Conservation (phyloP, 148 eudicot species). For the Camellia granthamiana region DNA sequence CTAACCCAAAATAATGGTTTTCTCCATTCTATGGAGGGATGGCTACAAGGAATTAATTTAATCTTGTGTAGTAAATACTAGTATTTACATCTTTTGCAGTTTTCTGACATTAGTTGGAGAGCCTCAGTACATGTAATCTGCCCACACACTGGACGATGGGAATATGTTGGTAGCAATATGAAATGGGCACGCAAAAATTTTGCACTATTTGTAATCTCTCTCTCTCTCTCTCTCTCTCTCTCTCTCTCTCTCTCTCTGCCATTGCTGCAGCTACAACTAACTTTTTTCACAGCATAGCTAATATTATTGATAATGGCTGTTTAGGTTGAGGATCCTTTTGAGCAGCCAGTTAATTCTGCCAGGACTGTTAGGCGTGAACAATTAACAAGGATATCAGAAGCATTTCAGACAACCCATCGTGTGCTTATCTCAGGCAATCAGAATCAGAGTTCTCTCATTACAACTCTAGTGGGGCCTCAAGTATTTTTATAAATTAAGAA, state of each 20-base stretch:
- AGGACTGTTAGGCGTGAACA: conserved; percentile 44
- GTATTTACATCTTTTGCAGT: conserved; percentile 41
- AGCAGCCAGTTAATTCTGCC: conserved; percentile 56
- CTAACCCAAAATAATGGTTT: not conserved
- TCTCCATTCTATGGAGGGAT: not conserved
- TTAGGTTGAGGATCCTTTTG: conserved; percentile 72
- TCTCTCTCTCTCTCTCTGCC: no score
- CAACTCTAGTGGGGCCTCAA: conserved; percentile 37
- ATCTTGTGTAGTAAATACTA: not conserved
- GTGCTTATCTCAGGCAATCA: conserved; percentile 33
- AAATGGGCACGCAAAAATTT: conserved; percentile 87
- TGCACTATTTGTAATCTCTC: conserved; percentile 58
- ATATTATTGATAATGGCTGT: not conserved
- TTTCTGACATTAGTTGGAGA: conserved; percentile 54
- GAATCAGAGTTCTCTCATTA: conserved; percentile 29
- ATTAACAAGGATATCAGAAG: conserved; percentile 39
- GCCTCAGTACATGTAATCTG: conserved; percentile 66
- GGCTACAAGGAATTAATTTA: not conserved
- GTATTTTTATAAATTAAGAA: no score
- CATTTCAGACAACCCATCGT: conserved; percentile 35
- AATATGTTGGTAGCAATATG: conserved; percentile 57
- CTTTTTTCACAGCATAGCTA: not conserved
- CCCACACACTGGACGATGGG: conserved; percentile 65
- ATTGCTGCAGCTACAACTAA: no score
- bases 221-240: conserved; percentile 12